Evolutionary conservation across 192 early-diverging fungal species (phyloP).

Genomic region (Kickxella alabastrina): DNA sequence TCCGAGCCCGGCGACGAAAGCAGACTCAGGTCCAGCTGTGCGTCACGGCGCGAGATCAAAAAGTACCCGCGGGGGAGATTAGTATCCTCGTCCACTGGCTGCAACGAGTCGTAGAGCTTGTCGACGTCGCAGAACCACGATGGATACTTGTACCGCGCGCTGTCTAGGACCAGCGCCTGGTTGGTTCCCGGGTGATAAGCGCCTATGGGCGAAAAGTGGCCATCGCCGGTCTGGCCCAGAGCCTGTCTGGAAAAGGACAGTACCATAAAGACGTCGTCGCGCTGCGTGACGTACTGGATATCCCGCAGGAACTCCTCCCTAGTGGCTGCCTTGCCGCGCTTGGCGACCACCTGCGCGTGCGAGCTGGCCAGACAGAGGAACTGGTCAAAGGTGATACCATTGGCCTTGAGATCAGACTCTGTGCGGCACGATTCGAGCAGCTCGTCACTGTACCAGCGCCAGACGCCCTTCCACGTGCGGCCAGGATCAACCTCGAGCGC

Average conservation of each 20-base stretch:
- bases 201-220: constrained; percentile 90
- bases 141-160: constrained; percentile 89
- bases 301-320: constrained; percentile 79
- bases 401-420: constrained; percentile 68
- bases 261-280: constrained; percentile 80
- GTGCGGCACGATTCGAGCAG: constrained; percentile 67
- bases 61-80: constrained; percentile 83
- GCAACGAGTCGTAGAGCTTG: constrained; percentile 74
- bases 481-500: constrained; percentile 87
- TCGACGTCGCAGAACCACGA: constrained; percentile 76
- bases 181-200: constrained; percentile 71
- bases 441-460: constrained; percentile 85
- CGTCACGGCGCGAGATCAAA: constrained; percentile 54
- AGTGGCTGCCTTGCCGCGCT: constrained; percentile 61
- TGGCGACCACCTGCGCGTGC: constrained; percentile 74
- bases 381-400: constrained; percentile 87
- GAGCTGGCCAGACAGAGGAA: constrained; percentile 87
- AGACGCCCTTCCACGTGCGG: constrained; percentile 87
- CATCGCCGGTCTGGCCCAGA: constrained; percentile 88
- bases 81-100: constrained; percentile 78
- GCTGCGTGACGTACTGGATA: constrained; percentile 60
- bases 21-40: constrained; percentile 6
- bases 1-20: too few species aligned
- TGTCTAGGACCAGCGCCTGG: constrained; percentile 81
- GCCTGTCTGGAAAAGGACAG: constrained; percentile 75